Base-by-base conservation (phyloP, 2,329 filamentous ascomycete species). In the Rhinocladiella mackenziei region DNA sequence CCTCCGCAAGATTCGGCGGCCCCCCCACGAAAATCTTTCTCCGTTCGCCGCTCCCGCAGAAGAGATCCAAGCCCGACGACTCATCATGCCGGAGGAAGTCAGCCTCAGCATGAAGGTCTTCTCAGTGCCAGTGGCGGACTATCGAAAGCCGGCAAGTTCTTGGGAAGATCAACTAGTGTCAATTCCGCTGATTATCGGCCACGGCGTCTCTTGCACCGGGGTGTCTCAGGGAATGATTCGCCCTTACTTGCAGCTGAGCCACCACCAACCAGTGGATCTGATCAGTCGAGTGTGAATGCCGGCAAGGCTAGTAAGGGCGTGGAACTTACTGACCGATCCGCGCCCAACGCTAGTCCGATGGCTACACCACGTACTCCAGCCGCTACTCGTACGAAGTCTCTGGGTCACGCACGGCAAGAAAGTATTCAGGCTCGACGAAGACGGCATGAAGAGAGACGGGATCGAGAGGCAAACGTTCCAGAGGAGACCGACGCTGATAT, bases 401-500 rank as follows among this genome's bases (percentile, higher is more conserved):
- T 96, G 15, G 88, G 89, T 2, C 89, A 97, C 62, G 86, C 87
- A 32, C 80, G 91, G 28, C 78, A 87, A 48, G 91, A 96, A 63
- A 95, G 89, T 63, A 94, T 96, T 42, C 91, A 96, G 66, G 86
- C 86, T 33, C 79, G 91, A 44, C 80, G 91, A 40, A 77, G 82
- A 43, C 78, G 80, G 39, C 77, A 86, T 57, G 86, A 89, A 56
- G 83, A 84, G 45, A 36, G 48, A 39, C 39, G 51, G 18, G 52
- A 56, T 10, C 77, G 79, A 42, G 82, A 88, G 51, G 80, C 82
- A 14, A 86, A 92, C 57, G 84, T 96, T 2, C 86, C 86, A 0
- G 91, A 97, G 63, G 92, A 96, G 67, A 94, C 89, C 0, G 88
- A 94, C 60, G 78, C 82, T 36, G 89, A 96, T 45, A 69, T 87